Conservation (phyloP, 768 basidiomycete genomes). For the Lactarius quietus region DNA sequence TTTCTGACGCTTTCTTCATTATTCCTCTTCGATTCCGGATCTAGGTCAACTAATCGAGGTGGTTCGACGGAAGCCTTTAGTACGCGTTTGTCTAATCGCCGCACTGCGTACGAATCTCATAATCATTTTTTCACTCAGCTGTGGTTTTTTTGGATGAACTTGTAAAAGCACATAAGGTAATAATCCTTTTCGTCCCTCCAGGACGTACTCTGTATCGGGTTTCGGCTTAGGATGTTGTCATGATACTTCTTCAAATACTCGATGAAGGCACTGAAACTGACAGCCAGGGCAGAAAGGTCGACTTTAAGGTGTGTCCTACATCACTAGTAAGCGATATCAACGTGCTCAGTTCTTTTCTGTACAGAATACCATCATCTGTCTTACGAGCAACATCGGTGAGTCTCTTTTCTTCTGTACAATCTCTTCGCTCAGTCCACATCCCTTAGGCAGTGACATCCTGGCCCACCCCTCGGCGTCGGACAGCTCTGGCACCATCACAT, state of each 20-base stretch:
- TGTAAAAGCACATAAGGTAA: constrained; percentile 78
- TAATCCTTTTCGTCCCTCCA: not conserved
- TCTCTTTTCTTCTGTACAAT: not conserved
- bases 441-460: constrained; percentile 58
- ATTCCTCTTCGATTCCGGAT: not conserved
- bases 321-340: not conserved
- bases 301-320: constrained; percentile 64
- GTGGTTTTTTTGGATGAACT: constrained; percentile 65
- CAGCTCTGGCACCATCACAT: constrained; percentile 58
- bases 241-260: constrained; percentile 87
- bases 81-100: constrained; percentile 25
- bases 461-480: constrained; percentile 62
- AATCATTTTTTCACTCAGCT: constrained; percentile 33
- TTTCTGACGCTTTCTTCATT: constrained; percentile 20
- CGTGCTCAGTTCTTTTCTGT: constrained; percentile 3
- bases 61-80: constrained; percentile 61
- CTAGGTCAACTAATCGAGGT: constrained; percentile 61
- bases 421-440: constrained; percentile 1
- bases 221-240: constrained; percentile 65
- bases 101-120: not conserved
- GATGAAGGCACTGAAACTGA: constrained; percentile 90
- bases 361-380: constrained; percentile 86
- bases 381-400: constrained; percentile 80
- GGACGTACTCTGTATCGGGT: not conserved
- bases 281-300: constrained; percentile 87